phyloP scores from a whole-genome alignment of 2,329 filamentous ascomycete species.

The Fusarium equiseti region DNA sequence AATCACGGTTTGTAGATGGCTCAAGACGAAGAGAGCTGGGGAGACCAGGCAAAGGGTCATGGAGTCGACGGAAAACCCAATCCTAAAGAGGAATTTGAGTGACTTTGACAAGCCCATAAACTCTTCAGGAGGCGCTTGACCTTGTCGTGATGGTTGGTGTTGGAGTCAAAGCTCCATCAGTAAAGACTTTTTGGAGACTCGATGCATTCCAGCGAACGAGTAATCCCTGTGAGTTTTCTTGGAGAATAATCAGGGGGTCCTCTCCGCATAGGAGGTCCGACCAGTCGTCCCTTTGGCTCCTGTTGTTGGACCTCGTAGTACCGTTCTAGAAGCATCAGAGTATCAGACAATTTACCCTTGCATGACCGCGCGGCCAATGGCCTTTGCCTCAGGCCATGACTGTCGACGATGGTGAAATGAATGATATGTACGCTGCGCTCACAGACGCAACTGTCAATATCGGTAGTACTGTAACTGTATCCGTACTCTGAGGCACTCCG shows the following conservation, averaged over 20 bases:
- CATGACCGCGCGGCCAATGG: constrained; percentile 41
- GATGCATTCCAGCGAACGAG: constrained; percentile 37
- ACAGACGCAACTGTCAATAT: constrained; percentile 27
- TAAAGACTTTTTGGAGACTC: constrained; percentile 21
- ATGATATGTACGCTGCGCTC: constrained; percentile 27
- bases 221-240: constrained; percentile 33
- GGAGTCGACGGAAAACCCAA: constrained; percentile 41
- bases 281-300: constrained; percentile 16
- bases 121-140: constrained; percentile 40
- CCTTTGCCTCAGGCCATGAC: constrained; percentile 12
- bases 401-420: constrained; percentile 30
- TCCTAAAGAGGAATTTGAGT: constrained; percentile 45
- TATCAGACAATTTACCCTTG: constrained; percentile 42
- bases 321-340: constrained; percentile 40
- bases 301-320: constrained; percentile 34
- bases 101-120: constrained; percentile 39
- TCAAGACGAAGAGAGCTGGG: constrained; percentile 35
- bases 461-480: constrained; percentile 10
- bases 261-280: constrained; percentile 7
- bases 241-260: constrained; percentile 16
- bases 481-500: constrained; percentile 28
- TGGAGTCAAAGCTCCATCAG: constrained; percentile 26
- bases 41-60: constrained; percentile 42
- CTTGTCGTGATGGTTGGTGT: constrained; percentile 9
- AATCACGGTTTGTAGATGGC: constrained; percentile 32